Conservation (phyloP, 2,329 filamentous ascomycete genomes). For the Aspergillus sp. region DNA sequence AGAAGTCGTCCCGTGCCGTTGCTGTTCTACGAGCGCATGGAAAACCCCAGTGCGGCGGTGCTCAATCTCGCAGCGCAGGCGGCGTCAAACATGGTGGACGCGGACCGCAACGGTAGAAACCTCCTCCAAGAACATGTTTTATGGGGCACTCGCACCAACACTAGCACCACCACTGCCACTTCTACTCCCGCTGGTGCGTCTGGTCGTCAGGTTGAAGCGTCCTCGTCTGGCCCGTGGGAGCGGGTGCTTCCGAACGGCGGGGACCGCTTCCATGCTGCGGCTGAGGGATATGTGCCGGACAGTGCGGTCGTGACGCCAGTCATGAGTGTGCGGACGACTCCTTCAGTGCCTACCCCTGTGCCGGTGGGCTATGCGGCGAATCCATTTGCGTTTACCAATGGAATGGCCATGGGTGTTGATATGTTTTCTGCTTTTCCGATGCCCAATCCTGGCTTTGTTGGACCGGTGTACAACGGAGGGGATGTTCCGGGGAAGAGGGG, state of each 20-base stretch:
- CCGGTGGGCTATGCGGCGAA: neutral
- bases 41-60: slow-evolving; percentile 21
- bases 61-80: slow-evolving; percentile 14
- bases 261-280: slow-evolving; percentile 6
- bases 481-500: too few relatives aligned
- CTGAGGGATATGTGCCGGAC: neutral
- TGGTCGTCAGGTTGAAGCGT: neutral
- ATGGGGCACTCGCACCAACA: slow-evolving; percentile 1
- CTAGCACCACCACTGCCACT: too few relatives aligned
- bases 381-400: neutral
- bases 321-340: too few relatives aligned
- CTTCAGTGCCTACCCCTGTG: neutral
- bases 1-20: slow-evolving; percentile 19
- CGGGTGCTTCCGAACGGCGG: slow-evolving; percentile 1
- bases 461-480: too few relatives aligned
- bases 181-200: too few relatives aligned
- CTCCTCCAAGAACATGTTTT: slow-evolving; percentile 8
- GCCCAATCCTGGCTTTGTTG: too few relatives aligned
- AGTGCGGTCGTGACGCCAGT: neutral
- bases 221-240: slow-evolving; percentile 5
- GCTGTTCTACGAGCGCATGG: slow-evolving; percentile 34
- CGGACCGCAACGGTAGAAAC: neutral
- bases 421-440: too few relatives aligned
- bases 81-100: slow-evolving; percentile 12
- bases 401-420: too few relatives aligned